These are phyloP conservation scores for Cercospora janseana DNA, from an alignment of 2,329 filamentous ascomycete genomes.

Conservation along the genomic window DNA sequence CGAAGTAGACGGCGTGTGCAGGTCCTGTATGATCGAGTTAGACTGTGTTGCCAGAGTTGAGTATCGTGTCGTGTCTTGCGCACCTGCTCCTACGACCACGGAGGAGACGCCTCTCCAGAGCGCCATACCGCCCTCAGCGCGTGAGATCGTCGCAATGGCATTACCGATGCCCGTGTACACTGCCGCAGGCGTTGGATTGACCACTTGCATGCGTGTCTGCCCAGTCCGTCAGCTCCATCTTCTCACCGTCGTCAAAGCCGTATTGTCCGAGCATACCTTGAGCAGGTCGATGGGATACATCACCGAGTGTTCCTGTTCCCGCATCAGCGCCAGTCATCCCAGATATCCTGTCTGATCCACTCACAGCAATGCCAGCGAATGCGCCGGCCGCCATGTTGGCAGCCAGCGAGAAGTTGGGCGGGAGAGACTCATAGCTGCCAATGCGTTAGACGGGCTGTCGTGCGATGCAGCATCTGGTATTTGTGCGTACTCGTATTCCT, in stretches of 20 bases:
- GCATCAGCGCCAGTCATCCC: constrained; percentile 17
- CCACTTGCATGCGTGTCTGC: constrained; percentile 95
- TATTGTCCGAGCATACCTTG: constrained; percentile 63
- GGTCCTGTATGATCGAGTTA: constrained; percentile 62
- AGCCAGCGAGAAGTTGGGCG: constrained; percentile 87
- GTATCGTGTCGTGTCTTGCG: constrained; percentile 26
- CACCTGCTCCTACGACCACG: constrained; percentile 90
- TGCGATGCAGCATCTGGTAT: constrained; percentile 5
- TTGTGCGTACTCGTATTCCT: constrained; percentile 40
- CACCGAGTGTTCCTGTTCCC: constrained; percentile 82
- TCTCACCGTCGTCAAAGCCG: background rate
- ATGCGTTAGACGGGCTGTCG: constrained; percentile 17
- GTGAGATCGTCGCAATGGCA: constrained; percentile 87
- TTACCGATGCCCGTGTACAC: constrained; percentile 89
- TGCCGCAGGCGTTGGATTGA: constrained; percentile 76
- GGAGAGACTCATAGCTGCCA: constrained; percentile 81
- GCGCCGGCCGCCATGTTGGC: constrained; percentile 96
- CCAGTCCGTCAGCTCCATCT: constrained; percentile 9
- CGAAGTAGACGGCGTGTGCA: constrained; percentile 96
- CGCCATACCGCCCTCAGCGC: constrained; percentile 82
- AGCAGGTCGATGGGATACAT: constrained; percentile 99
- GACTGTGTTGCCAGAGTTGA: background rate
- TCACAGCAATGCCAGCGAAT: constrained; percentile 91
- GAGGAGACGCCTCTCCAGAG: constrained; percentile 97
- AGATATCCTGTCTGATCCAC: constrained; percentile 33